phyloP scores from a whole-genome alignment of 2,329 filamentous ascomycete species.

The Diplodia sapinea region DNA sequence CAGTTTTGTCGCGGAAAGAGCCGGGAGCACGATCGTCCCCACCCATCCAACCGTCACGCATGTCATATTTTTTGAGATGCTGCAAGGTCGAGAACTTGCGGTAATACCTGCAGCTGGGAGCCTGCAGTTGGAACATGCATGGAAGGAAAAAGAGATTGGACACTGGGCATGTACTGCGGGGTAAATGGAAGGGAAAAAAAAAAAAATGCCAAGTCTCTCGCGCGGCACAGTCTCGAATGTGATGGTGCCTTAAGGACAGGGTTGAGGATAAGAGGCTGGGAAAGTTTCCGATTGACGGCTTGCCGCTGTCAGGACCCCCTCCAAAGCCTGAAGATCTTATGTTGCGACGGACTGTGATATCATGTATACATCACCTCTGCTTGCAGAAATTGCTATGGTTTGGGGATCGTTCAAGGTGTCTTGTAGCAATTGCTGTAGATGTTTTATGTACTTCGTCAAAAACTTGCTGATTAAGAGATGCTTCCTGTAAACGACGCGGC shows the following conservation, averaged over 20 bases:
- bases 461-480: conserved; percentile 14
- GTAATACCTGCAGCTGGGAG: background rate
- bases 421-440: background rate
- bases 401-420: background rate
- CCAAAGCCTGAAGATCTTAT: conserved; percentile 1
- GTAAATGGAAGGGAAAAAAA: background rate
- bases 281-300: conserved; percentile 3
- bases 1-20: conserved; percentile 8
- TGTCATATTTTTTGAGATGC: background rate
- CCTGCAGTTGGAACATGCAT: background rate
- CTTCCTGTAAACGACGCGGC: background rate
- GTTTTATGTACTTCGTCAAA: conserved; percentile 3
- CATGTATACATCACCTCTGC: background rate
- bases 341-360: conserved; percentile 2
- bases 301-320: background rate
- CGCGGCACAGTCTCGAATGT: background rate
- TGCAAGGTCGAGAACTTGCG: background rate
- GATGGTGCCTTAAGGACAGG: background rate
- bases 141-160: background rate
- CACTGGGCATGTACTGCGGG: background rate
- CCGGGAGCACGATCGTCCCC: background rate
- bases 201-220: background rate
- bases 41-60: background rate
- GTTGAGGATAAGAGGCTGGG: background rate
- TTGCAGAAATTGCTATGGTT: background rate